Evolutionary conservation across 306 rosid species (phyloP).

Genomic region (Ceratonia siliqua): DNA sequence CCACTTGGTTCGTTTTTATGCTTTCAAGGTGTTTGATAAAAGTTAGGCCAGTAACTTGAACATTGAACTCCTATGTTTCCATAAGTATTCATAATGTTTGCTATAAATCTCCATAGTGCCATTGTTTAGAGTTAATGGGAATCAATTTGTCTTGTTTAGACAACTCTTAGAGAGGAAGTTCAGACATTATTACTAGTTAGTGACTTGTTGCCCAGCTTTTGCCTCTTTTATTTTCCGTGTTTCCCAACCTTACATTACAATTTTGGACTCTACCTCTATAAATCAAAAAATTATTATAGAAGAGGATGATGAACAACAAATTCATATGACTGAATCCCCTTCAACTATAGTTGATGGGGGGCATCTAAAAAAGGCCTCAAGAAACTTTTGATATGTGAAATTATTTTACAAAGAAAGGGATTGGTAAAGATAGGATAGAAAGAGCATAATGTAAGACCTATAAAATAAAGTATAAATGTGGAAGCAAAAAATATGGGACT

Average conservation of each 20-base stretch:
- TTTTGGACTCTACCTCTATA: not conserved
- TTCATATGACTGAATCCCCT: too few relatives aligned
- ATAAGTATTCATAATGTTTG: not conserved
- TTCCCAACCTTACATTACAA: not conserved
- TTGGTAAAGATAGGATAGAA: too few relatives aligned
- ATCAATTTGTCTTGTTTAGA: slow-evolving; percentile 12
- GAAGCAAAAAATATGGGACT: too few relatives aligned
- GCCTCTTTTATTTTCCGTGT: not conserved
- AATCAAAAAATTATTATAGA: too few relatives aligned
- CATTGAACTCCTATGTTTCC: not conserved
- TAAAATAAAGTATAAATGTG: too few relatives aligned
- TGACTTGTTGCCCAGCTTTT: slow-evolving; percentile 15
- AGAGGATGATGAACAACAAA: too few relatives aligned
- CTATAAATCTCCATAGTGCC: not conserved
- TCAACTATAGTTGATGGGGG: too few relatives aligned
- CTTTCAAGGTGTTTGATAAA: not conserved
- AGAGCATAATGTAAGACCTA: too few relatives aligned
- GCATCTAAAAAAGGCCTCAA: too few relatives aligned
- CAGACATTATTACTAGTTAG: slow-evolving; percentile 14
- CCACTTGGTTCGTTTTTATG: not conserved
- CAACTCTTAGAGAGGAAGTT: not conserved
- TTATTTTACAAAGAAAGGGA: too few relatives aligned
- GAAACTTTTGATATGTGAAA: too few relatives aligned
- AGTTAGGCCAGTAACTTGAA: not conserved
- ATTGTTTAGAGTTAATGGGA: slow-evolving; percentile 10